Percentiles rank a stretch among this genome's conserved stretches.
Conservation (phyloP, 1,139 yeast genomes). For the Spencermartinsiella ligniputridi region DNA sequence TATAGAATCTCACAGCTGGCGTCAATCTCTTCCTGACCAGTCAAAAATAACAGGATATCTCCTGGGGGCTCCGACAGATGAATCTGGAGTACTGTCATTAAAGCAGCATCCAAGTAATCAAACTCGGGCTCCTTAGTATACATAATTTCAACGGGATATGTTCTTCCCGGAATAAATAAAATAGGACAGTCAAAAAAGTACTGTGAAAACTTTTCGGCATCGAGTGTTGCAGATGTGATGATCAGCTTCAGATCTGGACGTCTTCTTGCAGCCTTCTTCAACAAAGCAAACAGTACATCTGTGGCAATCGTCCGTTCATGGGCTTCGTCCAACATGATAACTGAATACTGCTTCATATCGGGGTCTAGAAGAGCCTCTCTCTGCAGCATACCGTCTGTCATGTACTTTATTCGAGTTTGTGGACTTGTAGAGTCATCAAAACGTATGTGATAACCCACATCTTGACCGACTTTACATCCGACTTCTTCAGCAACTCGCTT, state of each 20-base stretch:
- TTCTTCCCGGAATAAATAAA: conserved; percentile 79
- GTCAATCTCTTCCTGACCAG: conserved; percentile 93
- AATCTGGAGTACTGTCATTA: conserved; percentile 77
- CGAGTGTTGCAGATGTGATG: conserved; percentile 90
- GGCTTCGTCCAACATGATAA: conserved; percentile 89
- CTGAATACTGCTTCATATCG: conserved; percentile 65
- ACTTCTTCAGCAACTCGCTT: conserved; percentile 83
- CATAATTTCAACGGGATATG: conserved; percentile 79
- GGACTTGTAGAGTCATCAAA: conserved; percentile 72
- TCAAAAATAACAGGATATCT: conserved; percentile 77
- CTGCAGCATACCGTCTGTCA: conserved; percentile 95
- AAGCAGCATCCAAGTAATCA: conserved; percentile 78
- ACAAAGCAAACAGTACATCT: conserved; percentile 80
- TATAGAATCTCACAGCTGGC: conserved; percentile 73
- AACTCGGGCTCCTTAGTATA: conserved; percentile 77
- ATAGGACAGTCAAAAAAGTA: conserved; percentile 81
- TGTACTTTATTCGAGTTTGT: conserved; percentile 69
- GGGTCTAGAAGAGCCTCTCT: conserved; percentile 80
- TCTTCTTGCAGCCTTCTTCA: conserved; percentile 63
- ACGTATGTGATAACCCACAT: conserved; percentile 84
- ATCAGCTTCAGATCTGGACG: conserved; percentile 77
- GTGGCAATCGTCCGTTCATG: conserved; percentile 95
- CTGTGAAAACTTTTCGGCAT: conserved; percentile 72
- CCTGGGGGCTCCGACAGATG: conserved; percentile 76
- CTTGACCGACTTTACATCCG: conserved; percentile 63